Conservation (phyloP, 768 basidiomycete species). For the Lactarius hatsudake region DNA sequence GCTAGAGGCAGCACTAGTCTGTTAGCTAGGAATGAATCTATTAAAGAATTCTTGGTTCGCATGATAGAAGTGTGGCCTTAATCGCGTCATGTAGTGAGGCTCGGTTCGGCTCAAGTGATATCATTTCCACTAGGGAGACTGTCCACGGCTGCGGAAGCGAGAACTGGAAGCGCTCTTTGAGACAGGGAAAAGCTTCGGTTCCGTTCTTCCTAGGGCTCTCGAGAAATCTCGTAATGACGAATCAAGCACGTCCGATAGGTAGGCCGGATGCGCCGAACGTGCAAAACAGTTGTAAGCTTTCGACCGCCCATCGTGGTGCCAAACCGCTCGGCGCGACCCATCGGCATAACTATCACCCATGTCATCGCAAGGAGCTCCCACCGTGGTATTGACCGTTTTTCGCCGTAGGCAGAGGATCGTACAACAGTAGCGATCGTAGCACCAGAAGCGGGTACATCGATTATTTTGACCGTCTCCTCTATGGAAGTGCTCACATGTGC, state of each 20-base stretch:
- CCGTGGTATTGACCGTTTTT: neutral
- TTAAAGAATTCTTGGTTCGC: neutral
- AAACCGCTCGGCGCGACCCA: neutral
- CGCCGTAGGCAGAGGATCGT: neutral
- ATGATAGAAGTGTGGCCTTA: neutral
- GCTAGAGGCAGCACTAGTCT: neutral
- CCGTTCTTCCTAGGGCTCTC: neutral
- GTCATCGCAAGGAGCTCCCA: neutral
- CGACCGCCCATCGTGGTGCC: neutral
- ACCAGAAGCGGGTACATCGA: neutral
- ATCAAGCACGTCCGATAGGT: neutral
- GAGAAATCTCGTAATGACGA: neutral
- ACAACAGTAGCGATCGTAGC: neutral
- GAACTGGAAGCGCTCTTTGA: neutral
- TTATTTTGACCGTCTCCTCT: neutral
- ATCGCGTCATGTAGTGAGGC: neutral
- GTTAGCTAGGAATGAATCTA: neutral
- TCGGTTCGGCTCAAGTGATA: neutral
- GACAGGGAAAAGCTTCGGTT: neutral
- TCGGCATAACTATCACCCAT: neutral
- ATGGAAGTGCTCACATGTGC: neutral
- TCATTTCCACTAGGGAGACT: neutral
- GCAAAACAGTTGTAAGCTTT: neutral
- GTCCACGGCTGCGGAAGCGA: neutral
- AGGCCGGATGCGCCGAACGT: neutral